These are phyloP conservation scores for Platanthera zijinensis DNA, from an alignment of 106 monocot genomes.

Conservation along the genomic window DNA sequence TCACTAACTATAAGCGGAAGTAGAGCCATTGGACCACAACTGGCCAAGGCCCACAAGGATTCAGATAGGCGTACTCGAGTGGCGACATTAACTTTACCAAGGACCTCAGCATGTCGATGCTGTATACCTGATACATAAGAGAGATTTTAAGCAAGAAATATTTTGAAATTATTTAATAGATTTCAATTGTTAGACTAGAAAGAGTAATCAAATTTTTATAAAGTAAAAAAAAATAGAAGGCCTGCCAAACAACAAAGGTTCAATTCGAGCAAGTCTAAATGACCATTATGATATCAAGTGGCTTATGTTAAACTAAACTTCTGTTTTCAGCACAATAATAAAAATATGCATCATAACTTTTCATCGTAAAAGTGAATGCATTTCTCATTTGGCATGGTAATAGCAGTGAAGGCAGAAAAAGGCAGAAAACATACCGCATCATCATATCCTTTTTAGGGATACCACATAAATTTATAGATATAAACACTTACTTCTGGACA, in stretches of 20 bases:
- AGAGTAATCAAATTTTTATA: neutral
- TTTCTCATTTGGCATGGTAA: neutral
- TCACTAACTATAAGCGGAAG: conserved; percentile 80
- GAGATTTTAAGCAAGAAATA: conserved; percentile 5
- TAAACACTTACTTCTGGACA: too few species aligned
- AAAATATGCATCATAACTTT: neutral
- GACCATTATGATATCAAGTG: neutral
- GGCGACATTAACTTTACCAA: conserved; percentile 89
- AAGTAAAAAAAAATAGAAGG: neutral
- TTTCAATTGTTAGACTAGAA: neutral
- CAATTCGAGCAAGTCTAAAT: neutral
- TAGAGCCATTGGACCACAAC: conserved; percentile 89
- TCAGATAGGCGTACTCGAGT: conserved; percentile 57
- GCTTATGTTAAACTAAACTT: neutral
- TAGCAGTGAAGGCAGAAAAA: too few species aligned
- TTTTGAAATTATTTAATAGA: neutral
- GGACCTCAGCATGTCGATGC: conserved; percentile 77
- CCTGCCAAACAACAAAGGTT: neutral
- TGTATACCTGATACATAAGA: conserved; percentile 45
- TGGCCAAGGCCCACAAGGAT: conserved; percentile 89
- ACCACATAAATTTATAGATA: too few species aligned
- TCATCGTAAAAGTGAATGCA: neutral
- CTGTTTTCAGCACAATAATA: neutral
- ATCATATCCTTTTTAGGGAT: too few species aligned
- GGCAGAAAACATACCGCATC: too few species aligned